Conservation (phyloP, 2,329 filamentous ascomycete species). For the Ophiosphaerella korrae region DNA sequence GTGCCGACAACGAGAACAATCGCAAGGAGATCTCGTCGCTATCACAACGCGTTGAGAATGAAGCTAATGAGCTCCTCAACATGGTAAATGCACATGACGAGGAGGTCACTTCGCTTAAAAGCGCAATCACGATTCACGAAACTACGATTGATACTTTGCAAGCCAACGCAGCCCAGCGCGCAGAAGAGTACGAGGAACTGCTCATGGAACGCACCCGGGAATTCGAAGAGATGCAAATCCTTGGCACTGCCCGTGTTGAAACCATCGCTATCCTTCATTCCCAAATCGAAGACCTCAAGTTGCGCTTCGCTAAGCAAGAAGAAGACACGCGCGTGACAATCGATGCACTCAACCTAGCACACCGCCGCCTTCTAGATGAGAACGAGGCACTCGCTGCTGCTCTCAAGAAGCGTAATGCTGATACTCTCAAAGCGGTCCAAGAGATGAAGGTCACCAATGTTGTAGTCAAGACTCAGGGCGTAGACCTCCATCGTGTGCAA, state of each 20-base stretch:
- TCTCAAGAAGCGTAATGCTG: conserved; percentile 34
- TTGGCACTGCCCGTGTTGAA: conserved; percentile 41
- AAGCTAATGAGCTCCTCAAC: conserved; percentile 37
- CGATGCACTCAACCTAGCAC: conserved; percentile 32
- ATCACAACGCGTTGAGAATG: conserved; percentile 33
- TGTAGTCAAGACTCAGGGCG: conserved; percentile 30
- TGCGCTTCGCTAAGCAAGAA: conserved; percentile 32
- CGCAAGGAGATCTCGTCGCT: conserved; percentile 35
- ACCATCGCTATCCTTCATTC: conserved; percentile 39
- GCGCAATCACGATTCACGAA: conserved; percentile 45
- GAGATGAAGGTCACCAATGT: conserved; percentile 43
- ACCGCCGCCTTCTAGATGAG: conserved; percentile 35
- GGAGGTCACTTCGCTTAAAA: conserved; percentile 43
- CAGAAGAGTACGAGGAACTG: conserved; percentile 28
- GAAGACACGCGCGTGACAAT: conserved; percentile 40
- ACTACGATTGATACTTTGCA: conserved; percentile 46
- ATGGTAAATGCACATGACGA: conserved; percentile 32
- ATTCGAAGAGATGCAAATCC: conserved; percentile 41
- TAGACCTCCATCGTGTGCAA: conserved; percentile 33
- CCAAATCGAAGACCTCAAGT: conserved; percentile 41
- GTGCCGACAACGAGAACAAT: conserved; percentile 32
- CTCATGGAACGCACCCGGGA: conserved; percentile 35
- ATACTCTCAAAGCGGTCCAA: conserved; percentile 35
- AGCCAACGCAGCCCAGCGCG: conserved; percentile 26
- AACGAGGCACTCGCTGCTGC: conserved; percentile 36